Percentiles rank a stretch among this genome's conserved stretches.
Evolutionary conservation across 2,329 filamentous ascomycete genomes (phyloP).

Genomic region (Aureobasidium melanogenum): DNA sequence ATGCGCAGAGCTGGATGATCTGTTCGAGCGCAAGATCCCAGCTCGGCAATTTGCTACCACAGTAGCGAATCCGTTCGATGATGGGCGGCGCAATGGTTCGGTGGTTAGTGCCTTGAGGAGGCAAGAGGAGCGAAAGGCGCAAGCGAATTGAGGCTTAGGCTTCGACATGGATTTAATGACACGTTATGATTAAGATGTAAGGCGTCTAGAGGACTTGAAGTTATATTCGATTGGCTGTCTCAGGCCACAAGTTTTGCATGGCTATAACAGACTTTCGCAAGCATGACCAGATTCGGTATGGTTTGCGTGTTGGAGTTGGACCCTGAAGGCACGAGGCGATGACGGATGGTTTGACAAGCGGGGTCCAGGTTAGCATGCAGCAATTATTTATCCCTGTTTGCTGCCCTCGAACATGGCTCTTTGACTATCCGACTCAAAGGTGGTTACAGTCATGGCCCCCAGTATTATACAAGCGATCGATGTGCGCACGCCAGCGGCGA

Average conservation of each 20-base stretch:
- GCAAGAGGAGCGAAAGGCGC: background rate
- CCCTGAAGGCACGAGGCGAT: conserved; percentile 1
- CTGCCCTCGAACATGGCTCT: background rate
- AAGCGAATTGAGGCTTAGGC: background rate
- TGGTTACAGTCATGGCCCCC: background rate
- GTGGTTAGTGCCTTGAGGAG: background rate
- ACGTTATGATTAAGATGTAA: background rate
- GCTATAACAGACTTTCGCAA: background rate
- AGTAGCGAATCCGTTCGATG: conserved; percentile 16
- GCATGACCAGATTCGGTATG: background rate
- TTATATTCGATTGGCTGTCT: background rate
- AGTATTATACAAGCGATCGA: background rate
- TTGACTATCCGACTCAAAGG: background rate
- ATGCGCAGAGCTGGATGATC: conserved; percentile 46
- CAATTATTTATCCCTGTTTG: background rate
- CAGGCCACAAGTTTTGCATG: background rate
- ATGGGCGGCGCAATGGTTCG: background rate
- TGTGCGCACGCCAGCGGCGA: background rate
- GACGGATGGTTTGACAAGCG: background rate
- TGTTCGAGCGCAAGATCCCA: conserved; percentile 41
- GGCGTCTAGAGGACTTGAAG: background rate
- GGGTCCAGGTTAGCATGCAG: background rate
- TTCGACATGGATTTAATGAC: background rate
- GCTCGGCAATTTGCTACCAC: conserved; percentile 32
- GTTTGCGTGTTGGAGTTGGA: background rate